Evolutionary conservation across 768 basidiomycete species (phyloP).

Genomic region (Lactarius psammicola): DNA sequence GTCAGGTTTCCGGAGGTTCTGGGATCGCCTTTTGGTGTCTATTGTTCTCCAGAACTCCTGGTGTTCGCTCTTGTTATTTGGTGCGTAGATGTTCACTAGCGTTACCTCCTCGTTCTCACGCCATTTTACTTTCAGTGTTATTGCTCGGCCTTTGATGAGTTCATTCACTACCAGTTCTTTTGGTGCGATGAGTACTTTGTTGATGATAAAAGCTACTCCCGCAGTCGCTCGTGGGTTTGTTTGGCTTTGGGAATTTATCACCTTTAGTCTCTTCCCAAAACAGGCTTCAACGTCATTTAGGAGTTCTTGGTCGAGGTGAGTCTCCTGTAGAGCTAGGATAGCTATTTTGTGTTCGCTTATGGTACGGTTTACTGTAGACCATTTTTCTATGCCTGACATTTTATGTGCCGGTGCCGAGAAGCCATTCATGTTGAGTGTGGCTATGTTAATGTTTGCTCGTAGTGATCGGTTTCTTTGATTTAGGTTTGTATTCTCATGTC

Average conservation of each 20-base stretch:
- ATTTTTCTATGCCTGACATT: too few relatives aligned
- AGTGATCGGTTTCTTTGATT: too few relatives aligned
- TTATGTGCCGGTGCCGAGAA: too few relatives aligned
- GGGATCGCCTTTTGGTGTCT: background rate
- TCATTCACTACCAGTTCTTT: background rate
- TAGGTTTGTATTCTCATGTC: too few relatives aligned
- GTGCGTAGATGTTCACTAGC: conserved; percentile 12
- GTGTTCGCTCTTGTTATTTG: background rate
- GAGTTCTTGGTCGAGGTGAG: background rate
- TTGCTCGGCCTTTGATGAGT: background rate
- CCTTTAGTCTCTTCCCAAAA: background rate
- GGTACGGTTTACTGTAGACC: too few relatives aligned
- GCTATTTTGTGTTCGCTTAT: background rate
- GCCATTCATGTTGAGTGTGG: too few relatives aligned
- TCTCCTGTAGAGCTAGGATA: conserved; percentile 3
- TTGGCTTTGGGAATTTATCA: background rate
- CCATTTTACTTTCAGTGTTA: background rate
- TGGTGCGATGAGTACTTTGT: background rate
- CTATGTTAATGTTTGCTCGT: too few relatives aligned
- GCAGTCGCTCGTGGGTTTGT: background rate
- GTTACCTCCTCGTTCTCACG: background rate
- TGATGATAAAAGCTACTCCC: background rate
- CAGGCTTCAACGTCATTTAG: too few relatives aligned
- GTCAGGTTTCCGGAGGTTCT: background rate
- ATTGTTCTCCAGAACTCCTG: conserved; percentile 2